phyloP scores from a whole-genome alignment of 2,329 filamentous ascomycete genomes.

The Macrophomina tecta region DNA sequence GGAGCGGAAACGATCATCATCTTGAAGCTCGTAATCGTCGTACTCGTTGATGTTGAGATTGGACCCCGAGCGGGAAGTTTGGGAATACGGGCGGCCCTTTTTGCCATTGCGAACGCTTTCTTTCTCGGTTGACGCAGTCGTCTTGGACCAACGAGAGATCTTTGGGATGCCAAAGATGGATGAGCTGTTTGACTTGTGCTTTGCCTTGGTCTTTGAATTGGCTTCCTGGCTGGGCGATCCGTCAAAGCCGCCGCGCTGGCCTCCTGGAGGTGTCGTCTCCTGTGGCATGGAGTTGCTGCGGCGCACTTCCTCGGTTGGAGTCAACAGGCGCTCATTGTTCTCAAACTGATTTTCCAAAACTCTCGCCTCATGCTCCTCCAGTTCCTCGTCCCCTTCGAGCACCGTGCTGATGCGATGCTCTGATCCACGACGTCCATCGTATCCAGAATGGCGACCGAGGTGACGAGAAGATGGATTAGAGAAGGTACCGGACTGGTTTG shows the following conservation, averaged over 20 bases:
- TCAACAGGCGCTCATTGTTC: conserved; percentile 66
- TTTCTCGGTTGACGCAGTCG: conserved; percentile 85
- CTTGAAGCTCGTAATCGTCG: conserved; percentile 66
- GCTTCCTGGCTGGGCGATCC: conserved; percentile 75
- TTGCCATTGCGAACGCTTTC: conserved; percentile 71
- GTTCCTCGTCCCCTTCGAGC: conserved; percentile 80
- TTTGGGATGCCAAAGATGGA: conserved; percentile 78
- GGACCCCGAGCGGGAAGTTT: conserved; percentile 78
- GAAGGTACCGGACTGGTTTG: conserved; percentile 77
- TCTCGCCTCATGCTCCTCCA: conserved; percentile 61
- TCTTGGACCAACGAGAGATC: conserved; percentile 97
- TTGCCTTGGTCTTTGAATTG: conserved; percentile 79
- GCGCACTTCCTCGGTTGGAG: conserved; percentile 62
- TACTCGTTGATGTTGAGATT: conserved; percentile 69
- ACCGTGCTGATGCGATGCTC: conserved; percentile 91
- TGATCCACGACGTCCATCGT: conserved; percentile 61
- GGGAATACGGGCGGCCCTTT: conserved; percentile 66
- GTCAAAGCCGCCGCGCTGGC: conserved; percentile 33
- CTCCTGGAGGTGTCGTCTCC: conserved; percentile 61
- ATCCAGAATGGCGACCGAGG: conserved; percentile 51
- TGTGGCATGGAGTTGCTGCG: conserved; percentile 44
- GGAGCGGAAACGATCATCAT: conserved; percentile 60
- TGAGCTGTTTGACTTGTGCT: conserved; percentile 85
- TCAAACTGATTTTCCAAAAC: conserved; percentile 62
- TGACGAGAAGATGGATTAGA: conserved; percentile 63